phyloP scores from a whole-genome alignment of 495 filamentous ascomycete species.

The Aspergillus hancockii region DNA sequence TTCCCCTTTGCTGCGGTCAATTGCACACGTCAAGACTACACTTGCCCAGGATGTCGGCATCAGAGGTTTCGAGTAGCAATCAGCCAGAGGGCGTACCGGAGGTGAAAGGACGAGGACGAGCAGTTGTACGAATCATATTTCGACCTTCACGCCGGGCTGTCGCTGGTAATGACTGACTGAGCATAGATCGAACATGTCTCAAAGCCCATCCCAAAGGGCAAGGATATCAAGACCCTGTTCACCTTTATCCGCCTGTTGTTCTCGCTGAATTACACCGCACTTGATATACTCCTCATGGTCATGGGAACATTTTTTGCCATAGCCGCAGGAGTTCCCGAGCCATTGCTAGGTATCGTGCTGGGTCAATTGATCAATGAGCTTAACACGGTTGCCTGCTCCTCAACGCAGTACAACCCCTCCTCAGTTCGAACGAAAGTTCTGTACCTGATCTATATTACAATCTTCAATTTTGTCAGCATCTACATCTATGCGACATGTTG shows the following conservation, averaged over 20 bases:
- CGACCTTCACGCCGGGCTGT: too few relatives aligned
- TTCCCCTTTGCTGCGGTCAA: too few relatives aligned
- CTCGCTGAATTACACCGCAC: conserved; percentile 34
- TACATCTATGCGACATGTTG: conserved; percentile 56
- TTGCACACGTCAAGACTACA: too few relatives aligned
- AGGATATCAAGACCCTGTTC: conserved; percentile 11
- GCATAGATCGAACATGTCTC: too few relatives aligned
- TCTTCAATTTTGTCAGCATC: conserved; percentile 60
- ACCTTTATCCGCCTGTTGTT: conserved; percentile 29
- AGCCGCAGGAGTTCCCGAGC: conserved; percentile 64
- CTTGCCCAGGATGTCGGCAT: too few relatives aligned
- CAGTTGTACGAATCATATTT: too few relatives aligned
- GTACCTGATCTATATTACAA: conserved; percentile 61
- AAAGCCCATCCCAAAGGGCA: too few relatives aligned
- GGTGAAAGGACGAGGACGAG: too few relatives aligned
- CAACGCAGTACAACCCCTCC: neutral
- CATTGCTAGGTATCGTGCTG: conserved; percentile 67
- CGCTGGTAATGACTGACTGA: too few relatives aligned
- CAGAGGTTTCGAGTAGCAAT: too few relatives aligned
- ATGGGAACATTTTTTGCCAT: conserved; percentile 54
- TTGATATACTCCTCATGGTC: conserved; percentile 30
- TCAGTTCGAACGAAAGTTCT: conserved; percentile 51
- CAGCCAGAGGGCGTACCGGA: too few relatives aligned
- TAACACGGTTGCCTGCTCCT: conserved; percentile 33
- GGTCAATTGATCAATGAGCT: conserved; percentile 61